Evolutionary conservation across 78 protist genomes (phyloP), one percentile per base, ranked within the genome.

Genomic region (Dictyostelium capitatum): DNA sequence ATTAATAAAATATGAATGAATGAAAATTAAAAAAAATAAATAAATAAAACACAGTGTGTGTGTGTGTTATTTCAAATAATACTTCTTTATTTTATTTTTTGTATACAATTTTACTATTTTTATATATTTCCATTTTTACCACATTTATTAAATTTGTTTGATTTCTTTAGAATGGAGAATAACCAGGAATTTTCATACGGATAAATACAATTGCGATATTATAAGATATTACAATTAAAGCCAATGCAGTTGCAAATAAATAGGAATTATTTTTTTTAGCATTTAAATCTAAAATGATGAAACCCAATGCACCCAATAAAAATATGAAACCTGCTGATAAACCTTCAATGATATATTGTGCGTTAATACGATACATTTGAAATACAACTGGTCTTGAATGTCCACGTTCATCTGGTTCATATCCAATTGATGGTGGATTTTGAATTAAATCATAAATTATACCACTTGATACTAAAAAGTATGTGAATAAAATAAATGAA

Each of bases 311-410:
- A 50, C 97, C 97, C 14, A 96, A 74, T 15, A 56, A 67, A 80
- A 87, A 94, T 25, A 96, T 64, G 79, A 53, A 59, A 54, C 96
- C 96, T 6, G 96, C 95, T 15, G 97, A 83, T 30, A 96, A 82
- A 79, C 97, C 98, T 90, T 96, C 98, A 1, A 91, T 94, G 83
- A 94, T 94, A 53, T 56, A 96, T 82, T 96, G 98, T 15, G 93
- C 98, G 57, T 94, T 96, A 94, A 96, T 72, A 59, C 98, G 92
- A 57, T 74, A 91, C 94, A 77, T 69, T 67, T 94, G 73, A 81
- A 96, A 89, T n/a, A 89, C 96, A 14, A 50, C 70, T 53, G 96
- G 96, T 53, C 67, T 74, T 7, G 51, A 12, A 65, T 62, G 25
- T 46, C 92, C 95, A n/a, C 59, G 46, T 77, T 75, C 95, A 67